phyloP scores from a whole-genome alignment of 2,329 filamentous ascomycete species.

The Botrytis medusae region DNA sequence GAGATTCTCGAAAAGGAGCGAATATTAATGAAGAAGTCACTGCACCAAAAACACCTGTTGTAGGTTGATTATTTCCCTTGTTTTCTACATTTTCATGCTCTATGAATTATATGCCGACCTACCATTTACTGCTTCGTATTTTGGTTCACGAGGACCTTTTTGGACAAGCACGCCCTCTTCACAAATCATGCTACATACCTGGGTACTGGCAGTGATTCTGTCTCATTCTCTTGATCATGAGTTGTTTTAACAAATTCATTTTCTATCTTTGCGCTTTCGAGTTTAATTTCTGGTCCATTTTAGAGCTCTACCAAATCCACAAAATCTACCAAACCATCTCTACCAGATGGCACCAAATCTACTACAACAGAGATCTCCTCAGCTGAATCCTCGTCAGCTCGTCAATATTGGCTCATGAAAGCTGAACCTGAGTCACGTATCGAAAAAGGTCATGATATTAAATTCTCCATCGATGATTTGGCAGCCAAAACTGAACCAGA shows the following conservation, averaged over 20 bases:
- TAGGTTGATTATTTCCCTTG: not conserved
- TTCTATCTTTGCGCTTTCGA: not conserved
- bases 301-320: slow-evolving; percentile 20
- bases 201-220: not conserved
- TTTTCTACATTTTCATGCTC: not conserved
- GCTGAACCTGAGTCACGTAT: slow-evolving; percentile 84
- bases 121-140: not conserved
- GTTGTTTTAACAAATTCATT: not conserved
- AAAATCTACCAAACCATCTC: slow-evolving; percentile 8
- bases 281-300: slow-evolving; percentile 9
- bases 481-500: slow-evolving; percentile 71
- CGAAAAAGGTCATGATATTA: slow-evolving; percentile 84
- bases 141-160: not conserved
- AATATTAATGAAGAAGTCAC: not conserved
- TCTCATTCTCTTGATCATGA: not conserved
- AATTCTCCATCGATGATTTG: slow-evolving; percentile 92
- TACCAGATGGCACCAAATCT: slow-evolving; percentile 21
- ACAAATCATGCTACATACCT: not conserved
- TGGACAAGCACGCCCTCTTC: not conserved
- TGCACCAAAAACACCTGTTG: slow-evolving; percentile 1
- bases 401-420: slow-evolving; percentile 78
- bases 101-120: not conserved
- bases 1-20: slow-evolving; percentile 14
- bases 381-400: slow-evolving; percentile 26
- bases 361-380: slow-evolving; percentile 13